Evolutionary conservation across 129 eudicot genomes (phyloP).

Genomic region (Flaveria sonorensis): DNA sequence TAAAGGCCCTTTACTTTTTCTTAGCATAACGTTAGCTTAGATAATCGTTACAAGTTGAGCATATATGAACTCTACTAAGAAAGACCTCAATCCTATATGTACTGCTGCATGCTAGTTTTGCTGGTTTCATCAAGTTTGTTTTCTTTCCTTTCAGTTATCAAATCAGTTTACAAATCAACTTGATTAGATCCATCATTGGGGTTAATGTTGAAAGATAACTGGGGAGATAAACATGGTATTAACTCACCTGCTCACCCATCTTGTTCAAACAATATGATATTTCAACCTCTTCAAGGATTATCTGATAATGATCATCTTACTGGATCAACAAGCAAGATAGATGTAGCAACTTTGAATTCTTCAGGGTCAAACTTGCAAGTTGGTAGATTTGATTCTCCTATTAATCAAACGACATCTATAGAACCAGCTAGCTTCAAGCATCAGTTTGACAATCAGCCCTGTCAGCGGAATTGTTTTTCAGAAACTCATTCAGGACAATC

Average conservation of each 20-base stretch:
- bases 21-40: constrained; percentile 2
- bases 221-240: constrained; percentile 45
- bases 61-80: neutral
- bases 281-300: constrained; percentile 42
- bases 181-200: constrained; percentile 14
- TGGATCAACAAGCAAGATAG: constrained; percentile 43
- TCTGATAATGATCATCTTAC: constrained; percentile 33
- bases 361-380: constrained; percentile 20
- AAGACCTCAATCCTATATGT: constrained; percentile 1
- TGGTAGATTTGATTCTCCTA: neutral
- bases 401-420: constrained; percentile 24
- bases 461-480: constrained; percentile 29
- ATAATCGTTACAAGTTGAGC: constrained; percentile 10
- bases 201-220: constrained; percentile 41
- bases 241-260: constrained; percentile 31
- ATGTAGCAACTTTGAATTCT: constrained; percentile 25
- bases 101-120: constrained; percentile 6
- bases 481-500: constrained; percentile 28
- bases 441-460: constrained; percentile 29
- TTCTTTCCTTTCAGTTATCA: constrained; percentile 33
- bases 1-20: neutral
- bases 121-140: constrained; percentile 6
- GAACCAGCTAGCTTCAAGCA: constrained; percentile 35
- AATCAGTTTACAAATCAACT: constrained; percentile 29
- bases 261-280: constrained; percentile 29